These are phyloP conservation scores for Cenchrus fungigraminus DNA, from an alignment of 176 grass and related monocot genomes.

Conservation along the genomic window DNA sequence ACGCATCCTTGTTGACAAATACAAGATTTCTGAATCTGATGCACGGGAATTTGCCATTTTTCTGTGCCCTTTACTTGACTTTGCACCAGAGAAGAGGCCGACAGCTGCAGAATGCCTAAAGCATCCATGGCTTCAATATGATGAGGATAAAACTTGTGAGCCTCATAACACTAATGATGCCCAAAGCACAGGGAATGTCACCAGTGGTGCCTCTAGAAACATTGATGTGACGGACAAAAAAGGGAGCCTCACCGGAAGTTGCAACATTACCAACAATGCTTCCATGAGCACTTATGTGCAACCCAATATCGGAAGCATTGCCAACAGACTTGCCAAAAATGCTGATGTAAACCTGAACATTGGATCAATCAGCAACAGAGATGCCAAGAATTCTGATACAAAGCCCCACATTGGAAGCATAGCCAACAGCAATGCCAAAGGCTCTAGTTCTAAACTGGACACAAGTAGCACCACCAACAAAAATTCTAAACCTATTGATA, in stretches of 20 bases:
- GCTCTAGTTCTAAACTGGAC: conserved; percentile 4
- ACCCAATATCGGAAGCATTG: conserved; percentile 14
- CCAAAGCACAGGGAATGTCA: conserved; percentile 18
- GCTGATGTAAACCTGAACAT: conserved; percentile 32
- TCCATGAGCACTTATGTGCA: conserved; percentile 19
- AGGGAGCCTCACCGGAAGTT: conserved; percentile 24
- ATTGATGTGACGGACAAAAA: conserved; percentile 25
- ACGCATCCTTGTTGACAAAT: conserved; percentile 77
- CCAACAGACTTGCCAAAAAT: conserved; percentile 36
- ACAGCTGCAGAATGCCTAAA: conserved; percentile 76
- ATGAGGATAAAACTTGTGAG: conserved; percentile 41
- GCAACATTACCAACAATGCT: conserved; percentile 15
- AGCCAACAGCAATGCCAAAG: background rate
- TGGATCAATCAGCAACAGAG: conserved; percentile 19
- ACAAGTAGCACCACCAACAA: conserved; percentile 14
- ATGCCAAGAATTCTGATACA: conserved; percentile 16
- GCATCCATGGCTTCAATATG: conserved; percentile 76
- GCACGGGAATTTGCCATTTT: conserved; percentile 70
- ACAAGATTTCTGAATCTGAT: conserved; percentile 70
- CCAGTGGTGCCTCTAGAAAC: conserved; percentile 40
- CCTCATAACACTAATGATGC: conserved; percentile 18
- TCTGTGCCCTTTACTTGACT: conserved; percentile 78
- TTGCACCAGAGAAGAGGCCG: conserved; percentile 78
- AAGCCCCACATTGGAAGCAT: conserved; percentile 18
- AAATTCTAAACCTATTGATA: conserved; percentile 37